Evolutionary conservation across 2,329 filamentous ascomycete species (phyloP), one percentile per base, ranked within the genome.

Genomic region (Metarhizium sp.): DNA sequence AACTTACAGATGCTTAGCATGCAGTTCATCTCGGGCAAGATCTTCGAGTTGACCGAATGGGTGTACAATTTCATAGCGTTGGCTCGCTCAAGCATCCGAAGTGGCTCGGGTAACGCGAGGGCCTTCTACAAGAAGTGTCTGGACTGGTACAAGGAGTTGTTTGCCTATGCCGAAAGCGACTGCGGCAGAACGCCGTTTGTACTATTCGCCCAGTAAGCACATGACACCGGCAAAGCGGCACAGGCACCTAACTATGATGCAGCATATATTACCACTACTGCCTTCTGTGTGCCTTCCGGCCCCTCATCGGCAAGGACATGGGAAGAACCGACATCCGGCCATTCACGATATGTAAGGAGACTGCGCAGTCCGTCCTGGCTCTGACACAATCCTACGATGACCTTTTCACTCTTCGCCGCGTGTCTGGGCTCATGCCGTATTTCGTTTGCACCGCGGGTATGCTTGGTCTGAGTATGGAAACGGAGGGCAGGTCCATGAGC

Each of bases 231-330:
- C 14, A 40, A 2, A 42, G 2, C 18, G 11, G 2, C 29, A 5
- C 20, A 6, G 13, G n/a, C 4, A 48, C 34, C 42, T 58, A 32
- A 52, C 16, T 0, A 13, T 2, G 16, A 13, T 20, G 34, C 11
- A 61, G 60, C 40, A 61, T 61, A 55, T 61, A 59, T 50, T 61
- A 60, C 20, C 59, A 61, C 10, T 61, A 58, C 40, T 59, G 56
- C 36, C 45, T 61, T 1, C 50, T 60, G 10, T 59, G 57, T 42
- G 51, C 52, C 5, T 60, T 60, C 45, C 30, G 57, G 25, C 60
- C 59, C 1, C 56, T 59, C 20, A 43, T 53, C 29, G 43, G 52
- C 42, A 13, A 30, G 16, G 8, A 18, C 4, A 14, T 50, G 11
- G 29, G 13, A 3, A 50, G 46, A 2, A 29, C 30, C 6, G 53